Base-by-base conservation (phyloP, 2,329 filamentous ascomycete genomes). In the Venturia aucupariae region DNA sequence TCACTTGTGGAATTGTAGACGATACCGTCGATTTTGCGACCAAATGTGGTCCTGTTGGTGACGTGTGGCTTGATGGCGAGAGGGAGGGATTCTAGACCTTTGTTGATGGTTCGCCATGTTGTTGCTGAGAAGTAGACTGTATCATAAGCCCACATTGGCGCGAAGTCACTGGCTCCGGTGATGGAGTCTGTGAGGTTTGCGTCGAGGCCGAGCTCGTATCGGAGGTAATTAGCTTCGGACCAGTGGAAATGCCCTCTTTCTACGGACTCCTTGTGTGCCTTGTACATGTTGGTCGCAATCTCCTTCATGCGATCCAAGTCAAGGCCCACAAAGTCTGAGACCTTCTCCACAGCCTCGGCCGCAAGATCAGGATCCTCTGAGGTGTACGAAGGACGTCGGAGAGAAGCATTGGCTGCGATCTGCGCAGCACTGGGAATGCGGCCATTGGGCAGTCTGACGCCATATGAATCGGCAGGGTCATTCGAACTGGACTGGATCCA, bases 21-120 rank as follows among this genome's bases (percentile, higher is more conserved):
- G 38, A 89, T 75, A 1, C 82, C 81, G 67, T 84, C 80, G 46
- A 90, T 78, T 62, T 81, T 82, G 60, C 80, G 80, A 65, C 81
- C 78, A 67, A 87, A 81, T 1, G 80, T 82, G 0, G 84, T 82
- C 48, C 80, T 78, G 44, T 84, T 80, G 64, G 81, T 76, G 1
- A 90, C 81, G 24, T 84, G 79, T 0, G 87, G 86, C 13, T 79
- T 78, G 73, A 90, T 89, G 0, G 87, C 82, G 0, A 77, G 72
- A 0, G 87, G 86, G 0, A 90, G 79, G 0, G 82, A 81, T 66
- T 81, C 83, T 0, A 86, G 72, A 1, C 83, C 83, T 70, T 82
- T 78, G 69, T 89, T 83, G 67, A 89, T 87, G 3, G 86, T 89
- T n/a, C 76, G 78, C 84, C 83, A 88, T 4, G 78, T 77, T 0